Evolutionary conservation across 352 stramenopile species (phyloP).

Genomic region (Globisporangium orthogonon): DNA sequence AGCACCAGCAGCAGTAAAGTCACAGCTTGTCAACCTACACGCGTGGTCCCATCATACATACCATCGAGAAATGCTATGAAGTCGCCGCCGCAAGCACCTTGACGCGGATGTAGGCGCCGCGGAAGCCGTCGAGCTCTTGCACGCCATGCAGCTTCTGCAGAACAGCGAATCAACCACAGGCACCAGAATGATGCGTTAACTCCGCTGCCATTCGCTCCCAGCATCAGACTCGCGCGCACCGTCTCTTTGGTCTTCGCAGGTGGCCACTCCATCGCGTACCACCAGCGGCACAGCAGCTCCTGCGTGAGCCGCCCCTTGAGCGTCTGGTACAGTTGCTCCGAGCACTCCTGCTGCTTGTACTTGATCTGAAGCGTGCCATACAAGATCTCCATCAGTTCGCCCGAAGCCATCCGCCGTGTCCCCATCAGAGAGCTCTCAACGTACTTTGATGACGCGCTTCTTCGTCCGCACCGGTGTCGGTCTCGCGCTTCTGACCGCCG

Average conservation of each 20-base stretch:
- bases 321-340: constrained; percentile 74
- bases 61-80: too few species aligned
- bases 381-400: too few species aligned
- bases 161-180: neutral
- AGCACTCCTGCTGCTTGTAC: constrained; percentile 82
- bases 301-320: constrained; percentile 72
- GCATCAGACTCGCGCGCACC: constrained; percentile 11
- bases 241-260: constrained; percentile 26
- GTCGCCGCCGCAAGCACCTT: constrained; percentile 27
- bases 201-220: neutral
- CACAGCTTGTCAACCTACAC: neutral
- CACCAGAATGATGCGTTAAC: neutral
- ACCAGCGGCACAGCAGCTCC: constrained; percentile 81
- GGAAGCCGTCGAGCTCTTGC: constrained; percentile 80
- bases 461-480: constrained; percentile 23
- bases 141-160: constrained; percentile 57
- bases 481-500: constrained; percentile 17
- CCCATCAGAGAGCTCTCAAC: neutral
- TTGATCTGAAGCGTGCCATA: constrained; percentile 37
- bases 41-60: too few species aligned
- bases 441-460: constrained; percentile 62
- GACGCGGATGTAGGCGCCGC: constrained; percentile 73
- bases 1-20: neutral
- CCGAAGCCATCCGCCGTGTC: too few species aligned
- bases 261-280: constrained; percentile 82